Conservation (phyloP, 768 basidiomycete species). For the Daedaleopsis nitida region DNA sequence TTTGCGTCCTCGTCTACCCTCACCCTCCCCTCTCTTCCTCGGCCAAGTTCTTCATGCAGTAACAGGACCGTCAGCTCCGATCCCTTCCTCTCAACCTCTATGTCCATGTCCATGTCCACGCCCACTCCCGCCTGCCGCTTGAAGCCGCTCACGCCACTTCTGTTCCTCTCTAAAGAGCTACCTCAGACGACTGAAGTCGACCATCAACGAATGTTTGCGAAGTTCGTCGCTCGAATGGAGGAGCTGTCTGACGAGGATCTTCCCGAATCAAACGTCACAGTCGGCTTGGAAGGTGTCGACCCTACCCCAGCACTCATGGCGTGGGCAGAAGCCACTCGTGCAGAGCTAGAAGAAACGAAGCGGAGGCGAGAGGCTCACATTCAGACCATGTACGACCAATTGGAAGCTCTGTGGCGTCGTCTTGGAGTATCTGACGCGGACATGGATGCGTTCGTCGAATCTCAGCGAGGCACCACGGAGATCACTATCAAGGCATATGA, state of each 20-base stretch:
- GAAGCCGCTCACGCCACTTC: conserved; percentile 40
- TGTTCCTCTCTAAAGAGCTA: conserved; percentile 27
- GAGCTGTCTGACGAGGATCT: conserved; percentile 54
- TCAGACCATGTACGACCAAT: conserved; percentile 90
- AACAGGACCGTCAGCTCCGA: conserved; percentile 27
- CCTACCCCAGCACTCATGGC: conserved; percentile 74
- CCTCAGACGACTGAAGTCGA: conserved; percentile 38
- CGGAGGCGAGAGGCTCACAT: conserved; percentile 78
- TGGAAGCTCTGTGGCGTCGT: conserved; percentile 88
- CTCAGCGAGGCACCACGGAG: conserved; percentile 79
- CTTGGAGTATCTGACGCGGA: conserved; percentile 78
- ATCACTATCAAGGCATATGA: conserved; percentile 82
- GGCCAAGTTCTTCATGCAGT: conserved; percentile 35
- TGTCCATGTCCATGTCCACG: conserved; percentile 33
- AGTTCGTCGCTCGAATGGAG: conserved; percentile 64
- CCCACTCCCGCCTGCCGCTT: conserved; percentile 36
- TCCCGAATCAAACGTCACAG: conserved; percentile 36
- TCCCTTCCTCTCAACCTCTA: conserved; percentile 38
- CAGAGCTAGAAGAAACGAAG: conserved; percentile 72
- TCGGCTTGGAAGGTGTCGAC: conserved; percentile 74
- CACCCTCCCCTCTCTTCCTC: conserved; percentile 29
- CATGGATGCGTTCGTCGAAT: conserved; percentile 93
- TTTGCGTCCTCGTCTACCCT: conserved; percentile 37
- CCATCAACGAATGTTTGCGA: conserved; percentile 61
- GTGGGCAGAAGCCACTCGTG: conserved; percentile 64